Evolutionary conservation across 371 early-diverging fungal species (phyloP).

Genomic region (Actinomucor elegans): DNA sequence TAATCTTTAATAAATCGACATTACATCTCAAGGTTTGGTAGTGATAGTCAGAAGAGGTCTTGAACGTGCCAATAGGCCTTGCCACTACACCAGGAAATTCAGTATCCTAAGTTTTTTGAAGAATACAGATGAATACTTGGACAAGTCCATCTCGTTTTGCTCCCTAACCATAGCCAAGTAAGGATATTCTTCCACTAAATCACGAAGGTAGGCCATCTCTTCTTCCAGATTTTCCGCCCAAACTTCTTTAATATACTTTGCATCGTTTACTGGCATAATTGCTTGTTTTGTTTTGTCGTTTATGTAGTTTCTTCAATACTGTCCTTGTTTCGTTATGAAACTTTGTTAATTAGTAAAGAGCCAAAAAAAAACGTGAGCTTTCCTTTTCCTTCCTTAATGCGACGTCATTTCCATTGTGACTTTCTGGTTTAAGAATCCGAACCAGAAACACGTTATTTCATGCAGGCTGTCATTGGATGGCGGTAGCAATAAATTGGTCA

Average conservation of each 20-base stretch:
- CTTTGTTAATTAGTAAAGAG: too few relatives aligned
- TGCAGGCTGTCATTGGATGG: too few relatives aligned
- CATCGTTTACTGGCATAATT: slow-evolving; percentile 52
- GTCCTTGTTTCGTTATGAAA: too few relatives aligned
- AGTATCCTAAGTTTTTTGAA: slow-evolving; percentile 79
- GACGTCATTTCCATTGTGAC: too few relatives aligned
- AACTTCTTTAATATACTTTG: slow-evolving; percentile 82
- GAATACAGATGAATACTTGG: background rate
- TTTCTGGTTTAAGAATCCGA: too few relatives aligned
- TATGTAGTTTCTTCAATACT: too few relatives aligned
- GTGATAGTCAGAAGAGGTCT: slow-evolving; percentile 94
- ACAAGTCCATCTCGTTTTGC: background rate
- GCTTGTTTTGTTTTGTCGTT: too few relatives aligned
- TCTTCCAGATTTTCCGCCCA: slow-evolving; percentile 98
- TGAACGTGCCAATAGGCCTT: slow-evolving; percentile 96
- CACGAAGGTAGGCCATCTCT: slow-evolving; percentile 92
- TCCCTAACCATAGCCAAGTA: slow-evolving; percentile 93
- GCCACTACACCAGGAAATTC: slow-evolving; percentile 99
- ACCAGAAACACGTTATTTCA: too few relatives aligned
- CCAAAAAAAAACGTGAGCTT: too few relatives aligned
- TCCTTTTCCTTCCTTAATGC: too few relatives aligned
- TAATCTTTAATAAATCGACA: slow-evolving; percentile 97
- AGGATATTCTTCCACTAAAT: slow-evolving; percentile 90
- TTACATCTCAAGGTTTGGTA: slow-evolving; percentile 99
- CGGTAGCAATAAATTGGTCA: too few relatives aligned